phyloP scores from a whole-genome alignment of 129 eudicot genomes.

The Artemisia tridentata region DNA sequence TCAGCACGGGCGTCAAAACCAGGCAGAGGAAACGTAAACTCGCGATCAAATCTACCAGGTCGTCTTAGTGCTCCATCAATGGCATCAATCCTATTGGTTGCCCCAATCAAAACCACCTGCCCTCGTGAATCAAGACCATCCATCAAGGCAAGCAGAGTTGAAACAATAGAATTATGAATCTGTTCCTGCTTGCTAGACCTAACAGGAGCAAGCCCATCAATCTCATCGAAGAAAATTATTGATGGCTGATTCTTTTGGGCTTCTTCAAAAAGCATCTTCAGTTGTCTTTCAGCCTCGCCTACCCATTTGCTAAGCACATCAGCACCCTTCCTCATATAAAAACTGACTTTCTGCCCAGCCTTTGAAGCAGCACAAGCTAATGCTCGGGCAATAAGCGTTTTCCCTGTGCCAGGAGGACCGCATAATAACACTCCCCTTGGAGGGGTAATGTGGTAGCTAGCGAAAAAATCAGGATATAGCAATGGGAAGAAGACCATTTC shows the following conservation, averaged over 20 bases:
- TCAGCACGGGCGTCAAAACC: conserved; percentile 99
- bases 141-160: conserved; percentile 96
- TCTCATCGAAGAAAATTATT: conserved; percentile 94
- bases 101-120: conserved; percentile 97
- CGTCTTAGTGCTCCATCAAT: conserved; percentile 97
- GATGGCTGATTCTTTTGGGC: conserved; percentile 99
- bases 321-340: conserved; percentile 99
- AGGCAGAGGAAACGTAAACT: conserved; percentile 89
- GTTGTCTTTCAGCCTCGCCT: conserved; percentile 97
- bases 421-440: conserved; percentile 96
- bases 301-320: conserved; percentile 99
- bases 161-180: conserved; percentile 96
- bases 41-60: conserved; percentile 98
- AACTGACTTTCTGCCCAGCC: conserved; percentile 99
- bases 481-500: conserved; percentile 98
- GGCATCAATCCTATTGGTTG: conserved; percentile 95
- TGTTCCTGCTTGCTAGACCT: conserved; percentile 99
- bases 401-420: conserved; percentile 99
- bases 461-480: conserved; percentile 90
- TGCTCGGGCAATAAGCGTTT: conserved; percentile 90
- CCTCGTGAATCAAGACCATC: conserved; percentile 99
- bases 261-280: conserved; percentile 92
- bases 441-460: conserved; percentile 92
- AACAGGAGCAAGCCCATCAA: conserved; percentile 98
- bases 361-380: conserved; percentile 99